Percentiles rank a stretch among this genome's conserved stretches.
phyloP scores from a whole-genome alignment of 2,329 filamentous ascomycete species.

The Ascochyta koolunga region DNA sequence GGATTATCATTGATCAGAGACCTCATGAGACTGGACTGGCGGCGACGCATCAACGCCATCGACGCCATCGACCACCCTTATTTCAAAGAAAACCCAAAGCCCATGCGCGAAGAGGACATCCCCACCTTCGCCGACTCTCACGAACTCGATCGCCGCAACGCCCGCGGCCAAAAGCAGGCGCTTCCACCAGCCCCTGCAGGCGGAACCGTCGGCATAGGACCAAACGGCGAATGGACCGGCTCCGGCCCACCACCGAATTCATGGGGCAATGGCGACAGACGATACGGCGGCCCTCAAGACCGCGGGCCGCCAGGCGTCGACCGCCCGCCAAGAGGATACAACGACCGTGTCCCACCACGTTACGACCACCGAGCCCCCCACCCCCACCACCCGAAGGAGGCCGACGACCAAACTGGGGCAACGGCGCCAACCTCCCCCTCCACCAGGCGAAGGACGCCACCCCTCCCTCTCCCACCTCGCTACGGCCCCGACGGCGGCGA shows the following conservation, averaged over 20 bases:
- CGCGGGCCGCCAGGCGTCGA: slow-evolving; percentile 49
- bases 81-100: slow-evolving; percentile 79
- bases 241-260: slow-evolving; percentile 44
- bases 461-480: slow-evolving; percentile 43
- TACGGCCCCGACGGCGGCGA: slow-evolving; percentile 36
- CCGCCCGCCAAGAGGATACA: slow-evolving; percentile 35
- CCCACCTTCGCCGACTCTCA: slow-evolving; percentile 93
- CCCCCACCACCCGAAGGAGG: slow-evolving; percentile 45
- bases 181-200: slow-evolving; percentile 90
- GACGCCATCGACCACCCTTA: slow-evolving; percentile 93
- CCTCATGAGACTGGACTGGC: slow-evolving; percentile 87
- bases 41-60: slow-evolving; percentile 85
- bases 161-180: slow-evolving; percentile 81
- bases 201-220: slow-evolving; percentile 80
- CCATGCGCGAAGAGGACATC: slow-evolving; percentile 83
- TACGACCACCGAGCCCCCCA: slow-evolving; percentile 39
- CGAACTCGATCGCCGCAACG: slow-evolving; percentile 92
- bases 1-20: slow-evolving; percentile 82
- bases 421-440: slow-evolving; percentile 41
- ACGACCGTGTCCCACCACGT: slow-evolving; percentile 36
- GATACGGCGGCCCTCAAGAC: slow-evolving; percentile 44
- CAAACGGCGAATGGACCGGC: slow-evolving; percentile 65
- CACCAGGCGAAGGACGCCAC: slow-evolving; percentile 46
- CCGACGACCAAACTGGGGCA: slow-evolving; percentile 42
- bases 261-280: slow-evolving; percentile 45